Conservation (phyloP, 1,284 basidiomycete species). For the Anthracocystis setariae region DNA sequence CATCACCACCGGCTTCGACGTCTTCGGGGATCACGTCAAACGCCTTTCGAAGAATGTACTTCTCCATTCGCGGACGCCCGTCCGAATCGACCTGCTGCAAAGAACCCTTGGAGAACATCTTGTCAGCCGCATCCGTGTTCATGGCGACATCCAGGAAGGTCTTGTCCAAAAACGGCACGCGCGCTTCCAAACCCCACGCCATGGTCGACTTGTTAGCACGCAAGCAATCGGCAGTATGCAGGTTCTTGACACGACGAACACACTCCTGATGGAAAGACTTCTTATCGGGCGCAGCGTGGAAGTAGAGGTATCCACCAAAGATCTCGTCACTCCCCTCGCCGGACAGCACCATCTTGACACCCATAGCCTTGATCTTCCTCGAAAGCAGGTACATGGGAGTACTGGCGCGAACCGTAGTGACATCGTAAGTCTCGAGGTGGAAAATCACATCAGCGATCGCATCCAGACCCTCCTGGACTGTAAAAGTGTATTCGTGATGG, state of each 20-base stretch:
- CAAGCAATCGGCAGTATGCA: conserved; percentile 96
- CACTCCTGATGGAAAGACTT: conserved; percentile 94
- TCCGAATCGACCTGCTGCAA: conserved; percentile 77
- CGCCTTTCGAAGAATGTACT: conserved; percentile 95
- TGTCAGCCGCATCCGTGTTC: conserved; percentile 87
- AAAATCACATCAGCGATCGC: conserved; percentile 98
- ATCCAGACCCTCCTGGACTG: conserved; percentile 96
- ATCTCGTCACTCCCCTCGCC: conserved; percentile 99
- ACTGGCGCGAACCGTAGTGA: conserved; percentile 96
- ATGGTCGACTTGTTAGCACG: conserved; percentile 99
- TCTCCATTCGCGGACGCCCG: conserved; percentile 67
- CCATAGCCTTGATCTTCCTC: conserved; percentile 99
- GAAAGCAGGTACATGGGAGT: conserved; percentile 97
- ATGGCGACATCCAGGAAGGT: conserved; percentile 92
- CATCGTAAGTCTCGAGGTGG: conserved; percentile 98
- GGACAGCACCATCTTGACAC: conserved; percentile 99
- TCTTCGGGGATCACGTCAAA: conserved; percentile 85
- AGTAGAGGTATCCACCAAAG: conserved; percentile 98
- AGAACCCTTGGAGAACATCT: conserved; percentile 88
- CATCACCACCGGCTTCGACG: conserved; percentile 72
- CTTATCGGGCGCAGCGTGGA: conserved; percentile 94
- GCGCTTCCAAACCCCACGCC: conserved; percentile 99
- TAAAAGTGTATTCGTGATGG: conserved; percentile 98
- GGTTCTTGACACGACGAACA: conserved; percentile 93
- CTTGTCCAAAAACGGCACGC: conserved; percentile 99